These are phyloP conservation scores for Phytopythium cucurbitacearum DNA, from an alignment of 352 stramenopile species.

Conservation along the genomic window DNA sequence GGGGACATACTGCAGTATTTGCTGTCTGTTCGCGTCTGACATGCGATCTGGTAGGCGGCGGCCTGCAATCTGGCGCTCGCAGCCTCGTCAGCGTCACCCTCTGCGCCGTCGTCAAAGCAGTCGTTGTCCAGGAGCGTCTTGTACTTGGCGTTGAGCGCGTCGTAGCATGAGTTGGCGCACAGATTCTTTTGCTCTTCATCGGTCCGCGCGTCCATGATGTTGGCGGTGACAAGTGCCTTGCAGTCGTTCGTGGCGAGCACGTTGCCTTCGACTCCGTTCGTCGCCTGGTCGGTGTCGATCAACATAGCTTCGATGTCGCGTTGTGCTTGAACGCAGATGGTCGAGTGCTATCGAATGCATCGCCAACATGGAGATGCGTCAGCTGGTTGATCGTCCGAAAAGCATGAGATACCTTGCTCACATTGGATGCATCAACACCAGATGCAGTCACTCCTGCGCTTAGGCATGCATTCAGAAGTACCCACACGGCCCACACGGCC, in stretches of 20 bases:
- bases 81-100: slow-evolving; percentile 42
- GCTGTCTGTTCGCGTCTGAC: slow-evolving; percentile 39
- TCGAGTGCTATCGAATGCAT: slow-evolving; percentile 18
- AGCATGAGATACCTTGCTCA: slow-evolving; percentile 1
- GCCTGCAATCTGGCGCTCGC: slow-evolving; percentile 54
- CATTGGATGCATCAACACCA: slow-evolving; percentile 27
- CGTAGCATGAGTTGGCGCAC: slow-evolving; percentile 63
- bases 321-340: slow-evolving; percentile 40
- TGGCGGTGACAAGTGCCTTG: slow-evolving; percentile 50
- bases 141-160: slow-evolving; percentile 54
- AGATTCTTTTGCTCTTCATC: slow-evolving; percentile 58
- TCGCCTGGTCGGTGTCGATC: slow-evolving; percentile 51
- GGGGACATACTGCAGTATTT: slow-evolving; percentile 71
- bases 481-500: background rate
- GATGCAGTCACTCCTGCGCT: background rate
- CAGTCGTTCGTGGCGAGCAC: slow-evolving; percentile 46
- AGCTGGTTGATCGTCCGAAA: background rate
- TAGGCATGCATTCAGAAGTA: background rate
- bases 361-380: background rate
- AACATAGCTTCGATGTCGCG: slow-evolving; percentile 43
- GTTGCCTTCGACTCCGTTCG: slow-evolving; percentile 59
- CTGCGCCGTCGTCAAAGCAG: slow-evolving; percentile 48
- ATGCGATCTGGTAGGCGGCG: slow-evolving; percentile 66
- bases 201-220: slow-evolving; percentile 42
- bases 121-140: slow-evolving; percentile 56